Evolutionary conservation across 345 rosid genomes (phyloP).

Genomic region (Rhizophora mangle): DNA sequence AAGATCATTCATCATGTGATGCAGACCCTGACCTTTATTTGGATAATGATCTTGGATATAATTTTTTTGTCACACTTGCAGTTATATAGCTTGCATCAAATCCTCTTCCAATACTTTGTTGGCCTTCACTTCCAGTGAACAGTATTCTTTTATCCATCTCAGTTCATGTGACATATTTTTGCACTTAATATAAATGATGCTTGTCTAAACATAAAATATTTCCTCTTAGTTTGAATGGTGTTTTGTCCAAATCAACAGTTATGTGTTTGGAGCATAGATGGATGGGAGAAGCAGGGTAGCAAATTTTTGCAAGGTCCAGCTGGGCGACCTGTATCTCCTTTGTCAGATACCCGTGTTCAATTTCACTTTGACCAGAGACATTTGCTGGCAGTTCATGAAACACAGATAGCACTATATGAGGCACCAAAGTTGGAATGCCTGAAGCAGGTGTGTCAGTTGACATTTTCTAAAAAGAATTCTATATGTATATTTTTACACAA

Average conservation of each 20-base stretch:
- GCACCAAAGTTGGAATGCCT: conserved; percentile 64
- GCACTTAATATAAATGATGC: no score
- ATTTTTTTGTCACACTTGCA: no score
- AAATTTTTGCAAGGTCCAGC: conserved; percentile 49
- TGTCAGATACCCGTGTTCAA: conserved; percentile 75
- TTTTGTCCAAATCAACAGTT: conserved; percentile 34
- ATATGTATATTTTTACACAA: background rate
- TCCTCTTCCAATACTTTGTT: no score
- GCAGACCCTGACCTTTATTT: background rate
- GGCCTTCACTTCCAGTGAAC: no score
- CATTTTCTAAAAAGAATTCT: background rate
- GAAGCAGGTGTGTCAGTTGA: conserved; percentile 48
- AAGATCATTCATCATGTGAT: background rate
- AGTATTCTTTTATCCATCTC: no score
- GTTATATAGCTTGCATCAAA: no score
- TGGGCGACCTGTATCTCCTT: conserved; percentile 45
- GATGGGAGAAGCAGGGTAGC: conserved; percentile 66
- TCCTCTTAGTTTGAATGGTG: background rate
- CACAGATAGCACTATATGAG: conserved; percentile 69
- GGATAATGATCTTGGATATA: conserved; percentile 10
- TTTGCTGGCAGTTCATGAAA: conserved; percentile 70
- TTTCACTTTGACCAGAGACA: conserved; percentile 66
- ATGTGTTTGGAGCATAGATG: conserved; percentile 80
- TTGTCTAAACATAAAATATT: background rate
- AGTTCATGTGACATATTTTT: no score